Conservation (phyloP, 2,329 filamentous ascomycete genomes). For the Fusarium sororula region DNA sequence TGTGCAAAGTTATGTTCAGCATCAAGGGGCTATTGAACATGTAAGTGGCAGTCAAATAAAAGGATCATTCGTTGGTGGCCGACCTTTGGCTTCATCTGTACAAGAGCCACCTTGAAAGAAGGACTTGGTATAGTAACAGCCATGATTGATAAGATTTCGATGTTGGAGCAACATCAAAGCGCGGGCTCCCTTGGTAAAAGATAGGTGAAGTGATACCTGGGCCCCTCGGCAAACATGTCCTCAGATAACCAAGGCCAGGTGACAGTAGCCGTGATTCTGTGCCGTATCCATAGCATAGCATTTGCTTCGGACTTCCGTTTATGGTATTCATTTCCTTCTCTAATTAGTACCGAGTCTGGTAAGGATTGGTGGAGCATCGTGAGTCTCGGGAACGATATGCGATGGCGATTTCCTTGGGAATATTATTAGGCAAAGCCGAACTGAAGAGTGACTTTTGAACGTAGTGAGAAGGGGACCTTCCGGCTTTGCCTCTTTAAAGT, state of each 20-base stretch:
- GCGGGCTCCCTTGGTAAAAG: neutral
- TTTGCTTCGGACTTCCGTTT: constrained; percentile 1
- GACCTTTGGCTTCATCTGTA: constrained; percentile 38
- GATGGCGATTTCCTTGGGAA: neutral
- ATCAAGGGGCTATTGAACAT: constrained; percentile 26
- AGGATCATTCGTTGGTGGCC: neutral
- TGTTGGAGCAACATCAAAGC: neutral
- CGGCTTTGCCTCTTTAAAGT: too few species aligned
- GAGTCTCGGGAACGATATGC: neutral
- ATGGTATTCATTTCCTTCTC: constrained; percentile 22
- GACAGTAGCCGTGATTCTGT: neutral
- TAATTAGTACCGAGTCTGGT: constrained; percentile 4
- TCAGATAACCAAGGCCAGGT: neutral
- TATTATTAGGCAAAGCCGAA: neutral
- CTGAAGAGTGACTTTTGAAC: too few species aligned
- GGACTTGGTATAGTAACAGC: constrained; percentile 2
- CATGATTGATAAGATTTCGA: constrained; percentile 10
- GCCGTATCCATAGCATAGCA: neutral
- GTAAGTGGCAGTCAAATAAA: neutral
- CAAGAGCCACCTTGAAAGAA: constrained; percentile 32
- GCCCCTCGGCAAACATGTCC: neutral
- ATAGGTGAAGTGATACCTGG: neutral
- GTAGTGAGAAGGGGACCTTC: too few species aligned
- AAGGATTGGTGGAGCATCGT: constrained; percentile 15
- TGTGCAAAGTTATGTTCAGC: constrained; percentile 31